phyloP scores from a whole-genome alignment of 495 filamentous ascomycete species.

The Penicillium turbatum region DNA sequence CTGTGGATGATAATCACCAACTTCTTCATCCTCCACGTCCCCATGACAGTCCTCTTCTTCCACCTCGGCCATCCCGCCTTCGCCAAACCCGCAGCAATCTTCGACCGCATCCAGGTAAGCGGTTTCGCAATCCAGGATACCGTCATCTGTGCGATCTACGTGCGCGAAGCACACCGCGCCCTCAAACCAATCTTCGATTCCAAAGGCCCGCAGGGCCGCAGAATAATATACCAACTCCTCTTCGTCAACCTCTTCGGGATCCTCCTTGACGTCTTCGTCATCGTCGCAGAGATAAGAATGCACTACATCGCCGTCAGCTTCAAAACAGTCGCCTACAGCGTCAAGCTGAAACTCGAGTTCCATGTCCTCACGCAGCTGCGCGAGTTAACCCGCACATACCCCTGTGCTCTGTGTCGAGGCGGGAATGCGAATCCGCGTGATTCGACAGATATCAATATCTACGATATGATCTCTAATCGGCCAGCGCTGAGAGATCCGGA shows the following conservation, averaged over 20 bases:
- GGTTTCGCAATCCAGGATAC: constrained; percentile 55
- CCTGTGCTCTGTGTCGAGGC: constrained; percentile 9
- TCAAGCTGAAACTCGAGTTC: constrained; percentile 62
- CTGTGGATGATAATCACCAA: constrained; percentile 54
- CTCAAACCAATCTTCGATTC: constrained; percentile 16
- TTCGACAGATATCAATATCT: constrained; percentile 20
- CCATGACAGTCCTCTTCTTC: constrained; percentile 50
- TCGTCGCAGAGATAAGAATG: constrained; percentile 47
- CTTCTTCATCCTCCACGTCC: constrained; percentile 41
- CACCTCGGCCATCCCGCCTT: constrained; percentile 19
- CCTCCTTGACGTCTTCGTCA: constrained; percentile 44
- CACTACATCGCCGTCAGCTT: constrained; percentile 44
- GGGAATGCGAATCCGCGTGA: neutral
- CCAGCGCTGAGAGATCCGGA: neutral
- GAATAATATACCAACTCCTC: constrained; percentile 46
- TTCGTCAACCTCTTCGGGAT: constrained; percentile 50
- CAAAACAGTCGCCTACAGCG: constrained; percentile 52
- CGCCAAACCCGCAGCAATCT: constrained; percentile 35
- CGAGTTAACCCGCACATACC: constrained; percentile 10
- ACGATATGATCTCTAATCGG: constrained; percentile 5
- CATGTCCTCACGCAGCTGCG: constrained; percentile 37
- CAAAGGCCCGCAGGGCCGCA: constrained; percentile 31
- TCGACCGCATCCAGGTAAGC: constrained; percentile 52
- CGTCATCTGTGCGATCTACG: constrained; percentile 53
- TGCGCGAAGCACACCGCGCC: constrained; percentile 40